Percentiles rank a stretch among this genome's conserved stretches.
These are phyloP conservation scores for Pinus albicaulis DNA, from an alignment of 75 land plant species.

Conservation along the genomic window DNA sequence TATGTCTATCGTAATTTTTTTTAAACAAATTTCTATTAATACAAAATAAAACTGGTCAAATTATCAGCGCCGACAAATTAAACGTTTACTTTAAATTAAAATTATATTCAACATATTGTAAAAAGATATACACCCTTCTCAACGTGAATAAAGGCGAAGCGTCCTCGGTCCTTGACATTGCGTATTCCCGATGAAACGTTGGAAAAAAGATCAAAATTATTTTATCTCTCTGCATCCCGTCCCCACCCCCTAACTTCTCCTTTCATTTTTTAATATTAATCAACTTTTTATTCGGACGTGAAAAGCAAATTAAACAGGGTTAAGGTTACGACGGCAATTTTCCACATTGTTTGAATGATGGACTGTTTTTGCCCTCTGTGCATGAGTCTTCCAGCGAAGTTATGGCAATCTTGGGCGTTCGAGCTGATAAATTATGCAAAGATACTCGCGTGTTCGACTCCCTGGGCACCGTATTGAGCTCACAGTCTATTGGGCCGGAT, in stretches of 20 bases:
- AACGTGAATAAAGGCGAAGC: no score
- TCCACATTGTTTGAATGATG: neutral
- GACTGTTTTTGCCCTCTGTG: neutral
- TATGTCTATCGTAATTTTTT: no score
- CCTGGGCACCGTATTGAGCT: neutral
- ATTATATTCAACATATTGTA: no score
- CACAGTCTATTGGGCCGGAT: neutral
- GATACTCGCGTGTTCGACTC: neutral
- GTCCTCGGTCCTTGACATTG: no score
- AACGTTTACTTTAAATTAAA: no score
- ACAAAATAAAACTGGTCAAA: no score
- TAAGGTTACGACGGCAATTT: neutral
- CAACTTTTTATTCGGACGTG: neutral
- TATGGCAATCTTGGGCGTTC: neutral
- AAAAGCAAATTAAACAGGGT: slow-evolving; percentile 1
- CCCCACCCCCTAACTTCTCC: neutral
- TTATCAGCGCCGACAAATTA: no score
- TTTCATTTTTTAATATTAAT: neutral
- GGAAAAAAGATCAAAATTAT: no score
- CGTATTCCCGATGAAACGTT: no score
- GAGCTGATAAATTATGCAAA: neutral
- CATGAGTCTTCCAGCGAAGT: neutral
- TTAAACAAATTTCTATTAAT: no score
- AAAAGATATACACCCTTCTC: no score
- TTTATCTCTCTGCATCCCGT: neutral